These are phyloP conservation scores for Acacia concinna DNA, from an alignment of 331 rosid species.

Conservation along the genomic window DNA sequence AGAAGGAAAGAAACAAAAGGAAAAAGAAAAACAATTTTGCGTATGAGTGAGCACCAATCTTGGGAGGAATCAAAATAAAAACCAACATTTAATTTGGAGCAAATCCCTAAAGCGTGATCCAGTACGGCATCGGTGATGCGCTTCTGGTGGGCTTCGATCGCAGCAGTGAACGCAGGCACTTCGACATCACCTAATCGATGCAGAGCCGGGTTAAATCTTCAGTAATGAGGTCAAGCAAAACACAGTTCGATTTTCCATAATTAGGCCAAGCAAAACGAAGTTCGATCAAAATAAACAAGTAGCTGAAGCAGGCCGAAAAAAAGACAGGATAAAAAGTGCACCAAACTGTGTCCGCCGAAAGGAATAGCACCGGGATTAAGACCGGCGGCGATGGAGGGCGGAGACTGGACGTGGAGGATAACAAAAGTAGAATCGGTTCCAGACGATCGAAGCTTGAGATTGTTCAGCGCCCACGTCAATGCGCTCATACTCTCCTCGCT, in stretches of 20 bases:
- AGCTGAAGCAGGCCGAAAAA: background rate
- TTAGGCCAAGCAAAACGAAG: too few relatives aligned
- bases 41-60: background rate
- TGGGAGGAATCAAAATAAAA: background rate
- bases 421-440: constrained; percentile 45
- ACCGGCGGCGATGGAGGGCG: constrained; percentile 73
- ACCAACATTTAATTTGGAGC: constrained; percentile 51
- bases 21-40: background rate
- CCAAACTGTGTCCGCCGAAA: constrained; percentile 87
- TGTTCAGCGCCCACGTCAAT: constrained; percentile 68
- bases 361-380: constrained; percentile 77
- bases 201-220: background rate
- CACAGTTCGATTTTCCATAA: background rate
- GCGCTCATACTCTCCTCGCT: constrained; percentile 88
- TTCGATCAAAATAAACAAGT: background rate
- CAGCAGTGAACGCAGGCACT: constrained; percentile 89
- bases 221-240: background rate
- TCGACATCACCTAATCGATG: constrained; percentile 55
- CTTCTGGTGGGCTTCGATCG: constrained; percentile 92
- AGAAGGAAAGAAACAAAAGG: background rate
- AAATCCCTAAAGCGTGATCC: constrained; percentile 64
- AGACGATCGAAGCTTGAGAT: constrained; percentile 73
- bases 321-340: background rate
- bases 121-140: constrained; percentile 73
- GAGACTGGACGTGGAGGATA: constrained; percentile 76